Percentiles rank a stretch among this genome's conserved stretches.
These are phyloP conservation scores for Coemansia sp. DNA, from an alignment of 192 early-diverging fungal genomes.

Conservation along the genomic window DNA sequence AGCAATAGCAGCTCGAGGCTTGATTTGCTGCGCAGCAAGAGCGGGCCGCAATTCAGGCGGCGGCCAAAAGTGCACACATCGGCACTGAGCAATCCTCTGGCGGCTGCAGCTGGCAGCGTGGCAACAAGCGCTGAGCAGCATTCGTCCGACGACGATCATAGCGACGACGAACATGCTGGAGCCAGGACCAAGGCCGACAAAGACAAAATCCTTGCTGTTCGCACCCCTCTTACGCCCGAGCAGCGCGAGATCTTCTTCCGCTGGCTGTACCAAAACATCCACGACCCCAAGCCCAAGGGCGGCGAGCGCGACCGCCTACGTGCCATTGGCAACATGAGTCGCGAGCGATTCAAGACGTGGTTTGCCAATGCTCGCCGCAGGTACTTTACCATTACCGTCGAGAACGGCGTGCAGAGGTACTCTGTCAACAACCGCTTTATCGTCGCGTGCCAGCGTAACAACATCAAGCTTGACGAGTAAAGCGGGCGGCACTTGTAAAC, in stretches of 20 bases:
- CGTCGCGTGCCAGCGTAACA: slow-evolving; percentile 38
- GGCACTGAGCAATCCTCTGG: not conserved
- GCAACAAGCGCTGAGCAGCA: slow-evolving; percentile 3
- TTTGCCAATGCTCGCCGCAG: slow-evolving; percentile 54
- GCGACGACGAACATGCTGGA: slow-evolving; percentile 12
- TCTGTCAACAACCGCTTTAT: slow-evolving; percentile 33
- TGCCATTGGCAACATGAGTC: slow-evolving; percentile 41
- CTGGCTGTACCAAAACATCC: slow-evolving; percentile 40
- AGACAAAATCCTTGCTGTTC: slow-evolving; percentile 6
- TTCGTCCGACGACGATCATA: slow-evolving; percentile 18
- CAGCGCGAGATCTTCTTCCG: slow-evolving; percentile 41
- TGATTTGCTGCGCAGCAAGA: slow-evolving; percentile 4
- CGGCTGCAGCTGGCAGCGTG: not conserved
- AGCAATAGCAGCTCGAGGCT: not conserved
- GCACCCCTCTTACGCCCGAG: slow-evolving; percentile 30
- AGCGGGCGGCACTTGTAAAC: not conserved
- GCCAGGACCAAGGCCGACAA: not conserved
- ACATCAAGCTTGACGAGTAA: slow-evolving; percentile 32
- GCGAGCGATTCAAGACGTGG: slow-evolving; percentile 54
- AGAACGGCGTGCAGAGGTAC: slow-evolving; percentile 39
- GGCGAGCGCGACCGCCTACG: slow-evolving; percentile 45
- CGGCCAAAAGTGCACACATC: not conserved
- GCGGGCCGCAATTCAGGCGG: not conserved
- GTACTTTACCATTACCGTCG: slow-evolving; percentile 29
- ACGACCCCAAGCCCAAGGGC: slow-evolving; percentile 54